Evolutionary conservation across 495 filamentous ascomycete species (phyloP).

Genomic region (Penicillium paradoxum): DNA sequence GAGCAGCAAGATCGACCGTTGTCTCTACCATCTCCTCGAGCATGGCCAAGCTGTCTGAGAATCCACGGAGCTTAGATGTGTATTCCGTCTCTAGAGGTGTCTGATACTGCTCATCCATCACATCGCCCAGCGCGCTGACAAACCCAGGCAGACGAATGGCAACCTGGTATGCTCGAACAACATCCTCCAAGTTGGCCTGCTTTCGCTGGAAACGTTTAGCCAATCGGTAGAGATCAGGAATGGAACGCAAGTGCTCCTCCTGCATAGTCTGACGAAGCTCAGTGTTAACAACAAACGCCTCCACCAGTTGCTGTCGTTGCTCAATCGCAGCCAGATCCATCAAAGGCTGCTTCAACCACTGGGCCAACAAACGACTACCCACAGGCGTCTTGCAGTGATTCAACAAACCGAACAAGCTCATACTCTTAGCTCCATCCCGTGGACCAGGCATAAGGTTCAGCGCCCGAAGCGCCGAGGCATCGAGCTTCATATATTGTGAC

Average conservation of each 20-base stretch:
- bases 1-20: constrained; percentile 90
- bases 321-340: constrained; percentile 91
- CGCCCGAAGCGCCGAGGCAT: constrained; percentile 88
- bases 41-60: constrained; percentile 75
- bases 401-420: constrained; percentile 89
- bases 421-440: constrained; percentile 91
- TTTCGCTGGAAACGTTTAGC: constrained; percentile 92
- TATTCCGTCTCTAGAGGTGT: constrained; percentile 85
- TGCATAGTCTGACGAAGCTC: constrained; percentile 96
- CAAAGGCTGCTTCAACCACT: constrained; percentile 97
- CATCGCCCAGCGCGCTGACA: constrained; percentile 78
- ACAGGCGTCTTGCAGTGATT: constrained; percentile 98
- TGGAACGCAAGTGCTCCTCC: constrained; percentile 89
- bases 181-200: constrained; percentile 88
- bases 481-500: constrained; percentile 97
- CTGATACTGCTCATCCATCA: constrained; percentile 94
- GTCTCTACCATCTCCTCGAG: constrained; percentile 98
- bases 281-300: constrained; percentile 90
- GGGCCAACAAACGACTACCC: constrained; percentile 81
- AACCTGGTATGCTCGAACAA: constrained; percentile 91
- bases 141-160: constrained; percentile 88
- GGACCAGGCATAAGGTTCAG: constrained; percentile 96
- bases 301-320: constrained; percentile 87
- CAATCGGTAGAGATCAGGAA: constrained; percentile 90
- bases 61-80: constrained; percentile 70